These are phyloP conservation scores for Verticillium nubilum DNA, from an alignment of 2,329 filamentous ascomycete species.

Conservation along the genomic window DNA sequence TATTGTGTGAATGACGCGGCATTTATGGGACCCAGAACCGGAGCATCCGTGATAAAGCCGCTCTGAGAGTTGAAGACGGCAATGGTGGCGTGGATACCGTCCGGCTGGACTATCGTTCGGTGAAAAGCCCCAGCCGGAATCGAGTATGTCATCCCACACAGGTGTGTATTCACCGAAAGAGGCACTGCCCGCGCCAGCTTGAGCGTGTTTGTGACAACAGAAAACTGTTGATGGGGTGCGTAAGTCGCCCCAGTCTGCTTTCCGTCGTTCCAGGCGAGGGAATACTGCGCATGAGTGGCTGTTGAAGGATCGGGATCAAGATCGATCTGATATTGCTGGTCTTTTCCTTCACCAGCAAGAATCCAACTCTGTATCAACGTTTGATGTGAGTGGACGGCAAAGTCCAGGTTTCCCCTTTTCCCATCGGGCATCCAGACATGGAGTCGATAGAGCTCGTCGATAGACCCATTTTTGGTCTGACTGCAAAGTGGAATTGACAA, in stretches of 20 bases:
- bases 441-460: conserved; percentile 28
- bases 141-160: conserved; percentile 18
- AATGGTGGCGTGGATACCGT: conserved; percentile 25
- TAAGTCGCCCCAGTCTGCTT: conserved; percentile 15
- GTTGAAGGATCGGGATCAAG: conserved; percentile 5
- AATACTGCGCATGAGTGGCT: conserved; percentile 24
- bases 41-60: conserved; percentile 23
- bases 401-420: conserved; percentile 18
- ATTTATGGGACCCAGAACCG: conserved; percentile 24
- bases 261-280: conserved; percentile 19
- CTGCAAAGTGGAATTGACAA: conserved; percentile 28
- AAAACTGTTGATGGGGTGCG: conserved; percentile 13
- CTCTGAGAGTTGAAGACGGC: conserved; percentile 28
- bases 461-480: conserved; percentile 21
- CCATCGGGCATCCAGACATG: conserved; percentile 29
- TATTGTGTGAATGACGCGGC: conserved; percentile 13
- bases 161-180: conserved; percentile 7
- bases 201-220: background rate
- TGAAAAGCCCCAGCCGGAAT: conserved; percentile 24
- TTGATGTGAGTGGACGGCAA: conserved; percentile 30
- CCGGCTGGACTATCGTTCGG: conserved; percentile 18
- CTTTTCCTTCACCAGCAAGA: conserved; percentile 24
- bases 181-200: background rate
- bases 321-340: conserved; percentile 21
- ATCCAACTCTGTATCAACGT: conserved; percentile 29